Evolutionary conservation across 108 stramenopile genomes (phyloP).

Genomic region (Fragilariopsis cylindrus): DNA sequence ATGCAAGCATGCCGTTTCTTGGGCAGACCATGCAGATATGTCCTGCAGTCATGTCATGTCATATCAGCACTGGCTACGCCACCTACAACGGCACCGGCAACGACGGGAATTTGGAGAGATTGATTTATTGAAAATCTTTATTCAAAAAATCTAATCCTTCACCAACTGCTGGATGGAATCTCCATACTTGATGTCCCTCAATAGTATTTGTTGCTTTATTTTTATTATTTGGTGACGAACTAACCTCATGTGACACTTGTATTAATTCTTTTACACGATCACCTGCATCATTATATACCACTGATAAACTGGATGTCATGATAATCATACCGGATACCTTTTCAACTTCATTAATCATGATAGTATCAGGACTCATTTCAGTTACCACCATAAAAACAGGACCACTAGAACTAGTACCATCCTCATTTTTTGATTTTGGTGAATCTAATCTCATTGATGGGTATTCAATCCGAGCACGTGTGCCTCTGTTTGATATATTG

Average conservation of each 20-base stretch:
- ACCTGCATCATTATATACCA: slow-evolving; percentile 1
- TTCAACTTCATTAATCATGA: slow-evolving; percentile 34
- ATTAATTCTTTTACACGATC: slow-evolving; percentile 10
- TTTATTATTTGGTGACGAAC: not conserved
- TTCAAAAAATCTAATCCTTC: not conserved
- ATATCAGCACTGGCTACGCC: too few species aligned
- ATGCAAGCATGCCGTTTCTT: too few species aligned
- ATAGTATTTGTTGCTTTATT: slow-evolving; percentile 3
- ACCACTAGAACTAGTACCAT: not conserved
- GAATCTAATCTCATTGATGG: slow-evolving; percentile 23
- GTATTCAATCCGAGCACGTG: not conserved
- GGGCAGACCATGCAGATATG: too few species aligned
- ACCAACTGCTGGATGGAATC: not conserved
- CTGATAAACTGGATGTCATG: slow-evolving; percentile 32
- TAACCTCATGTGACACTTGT: slow-evolving; percentile 32
- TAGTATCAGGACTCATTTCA: slow-evolving; percentile 34
- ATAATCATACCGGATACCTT: slow-evolving; percentile 25
- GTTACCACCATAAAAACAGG: slow-evolving; percentile 28
- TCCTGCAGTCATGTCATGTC: too few species aligned
- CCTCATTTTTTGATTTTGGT: not conserved
- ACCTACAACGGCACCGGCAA: too few species aligned
- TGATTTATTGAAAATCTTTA: too few species aligned
- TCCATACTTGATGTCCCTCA: slow-evolving; percentile 31
- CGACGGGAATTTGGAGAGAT: too few species aligned
- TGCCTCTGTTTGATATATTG: not conserved